phyloP scores from a whole-genome alignment of 345 rosid species.

The Pugionium cornutum region DNA sequence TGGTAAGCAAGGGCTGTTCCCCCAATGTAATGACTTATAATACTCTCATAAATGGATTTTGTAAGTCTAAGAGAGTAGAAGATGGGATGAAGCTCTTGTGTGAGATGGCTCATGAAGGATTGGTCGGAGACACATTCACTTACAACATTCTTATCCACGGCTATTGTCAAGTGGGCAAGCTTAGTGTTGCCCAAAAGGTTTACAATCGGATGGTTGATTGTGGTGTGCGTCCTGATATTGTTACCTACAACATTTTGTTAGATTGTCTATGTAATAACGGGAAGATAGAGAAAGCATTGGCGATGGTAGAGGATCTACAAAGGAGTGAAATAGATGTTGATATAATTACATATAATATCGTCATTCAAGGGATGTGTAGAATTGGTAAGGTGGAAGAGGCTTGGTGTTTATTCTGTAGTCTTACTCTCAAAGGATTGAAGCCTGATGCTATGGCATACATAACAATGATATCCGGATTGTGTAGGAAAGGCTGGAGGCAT shows the following conservation, averaged over 20 bases:
- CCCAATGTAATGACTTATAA: slow-evolving; percentile 29
- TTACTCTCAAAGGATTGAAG: slow-evolving; percentile 32
- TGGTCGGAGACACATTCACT: slow-evolving; percentile 19
- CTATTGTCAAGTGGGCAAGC: slow-evolving; percentile 20
- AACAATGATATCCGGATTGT: slow-evolving; percentile 33
- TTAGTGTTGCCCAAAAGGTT: slow-evolving; percentile 24
- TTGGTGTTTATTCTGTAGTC: slow-evolving; percentile 22
- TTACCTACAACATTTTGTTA: slow-evolving; percentile 33
- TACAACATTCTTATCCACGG: slow-evolving; percentile 38
- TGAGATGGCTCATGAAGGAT: slow-evolving; percentile 23
- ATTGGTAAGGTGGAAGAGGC: slow-evolving; percentile 27
- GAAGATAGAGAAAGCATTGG: slow-evolving; percentile 30
- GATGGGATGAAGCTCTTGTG: slow-evolving; percentile 30
- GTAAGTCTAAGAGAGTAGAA: slow-evolving; percentile 25
- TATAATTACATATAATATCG: slow-evolving; percentile 29
- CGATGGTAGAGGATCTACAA: slow-evolving; percentile 23
- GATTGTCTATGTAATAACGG: slow-evolving; percentile 28
- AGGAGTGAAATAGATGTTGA: slow-evolving; percentile 22
- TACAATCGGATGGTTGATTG: slow-evolving; percentile 22
- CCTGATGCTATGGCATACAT: slow-evolving; percentile 29
- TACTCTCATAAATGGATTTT: slow-evolving; percentile 32
- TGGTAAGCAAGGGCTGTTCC: slow-evolving; percentile 1
- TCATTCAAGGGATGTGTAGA: slow-evolving; percentile 37
- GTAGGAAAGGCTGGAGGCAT: slow-evolving; percentile 25
- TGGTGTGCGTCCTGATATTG: slow-evolving; percentile 31